These are phyloP conservation scores for Trametes cingulata DNA, from an alignment of 768 basidiomycete species.

Conservation along the genomic window DNA sequence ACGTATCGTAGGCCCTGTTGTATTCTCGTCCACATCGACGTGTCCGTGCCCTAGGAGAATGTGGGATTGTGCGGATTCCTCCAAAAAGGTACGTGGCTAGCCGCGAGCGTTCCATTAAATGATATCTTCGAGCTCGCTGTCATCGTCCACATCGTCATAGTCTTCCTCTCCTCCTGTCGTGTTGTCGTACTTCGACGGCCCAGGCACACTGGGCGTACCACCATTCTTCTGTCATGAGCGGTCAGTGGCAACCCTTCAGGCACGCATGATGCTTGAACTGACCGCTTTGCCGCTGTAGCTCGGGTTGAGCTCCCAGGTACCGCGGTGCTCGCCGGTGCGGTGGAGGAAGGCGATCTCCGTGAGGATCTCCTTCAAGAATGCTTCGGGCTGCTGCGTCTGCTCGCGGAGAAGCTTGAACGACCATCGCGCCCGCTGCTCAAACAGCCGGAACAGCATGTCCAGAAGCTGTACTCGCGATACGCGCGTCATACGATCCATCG, in stretches of 20 bases:
- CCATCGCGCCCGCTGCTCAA: conserved; percentile 75
- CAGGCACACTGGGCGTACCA: background rate
- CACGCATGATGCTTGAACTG: conserved; percentile 21
- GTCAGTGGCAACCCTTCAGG: background rate
- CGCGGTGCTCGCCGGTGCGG: conserved; percentile 73
- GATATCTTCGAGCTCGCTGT: background rate
- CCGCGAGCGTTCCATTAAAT: background rate
- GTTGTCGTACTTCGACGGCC: background rate
- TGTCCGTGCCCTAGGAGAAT: background rate
- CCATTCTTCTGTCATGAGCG: background rate
- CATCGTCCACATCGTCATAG: background rate
- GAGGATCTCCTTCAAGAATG: conserved; percentile 77
- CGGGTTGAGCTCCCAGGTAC: conserved; percentile 73
- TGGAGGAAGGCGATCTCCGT: conserved; percentile 69
- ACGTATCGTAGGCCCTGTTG: conserved; percentile 2
- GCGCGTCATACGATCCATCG: conserved; percentile 79
- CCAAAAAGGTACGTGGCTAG: background rate
- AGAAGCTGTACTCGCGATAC: conserved; percentile 81
- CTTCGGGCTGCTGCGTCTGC: conserved; percentile 78
- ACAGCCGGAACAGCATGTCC: conserved; percentile 74
- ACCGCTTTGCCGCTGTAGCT: conserved; percentile 62
- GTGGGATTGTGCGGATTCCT: background rate
- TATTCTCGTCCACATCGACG: background rate
- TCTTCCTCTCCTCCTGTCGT: background rate
- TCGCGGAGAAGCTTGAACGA: conserved; percentile 69